Percentiles rank a stretch among this genome's conserved stretches.
Conservation (phyloP, 2,329 filamentous ascomycete species). For the Cytospora schulzeri region DNA sequence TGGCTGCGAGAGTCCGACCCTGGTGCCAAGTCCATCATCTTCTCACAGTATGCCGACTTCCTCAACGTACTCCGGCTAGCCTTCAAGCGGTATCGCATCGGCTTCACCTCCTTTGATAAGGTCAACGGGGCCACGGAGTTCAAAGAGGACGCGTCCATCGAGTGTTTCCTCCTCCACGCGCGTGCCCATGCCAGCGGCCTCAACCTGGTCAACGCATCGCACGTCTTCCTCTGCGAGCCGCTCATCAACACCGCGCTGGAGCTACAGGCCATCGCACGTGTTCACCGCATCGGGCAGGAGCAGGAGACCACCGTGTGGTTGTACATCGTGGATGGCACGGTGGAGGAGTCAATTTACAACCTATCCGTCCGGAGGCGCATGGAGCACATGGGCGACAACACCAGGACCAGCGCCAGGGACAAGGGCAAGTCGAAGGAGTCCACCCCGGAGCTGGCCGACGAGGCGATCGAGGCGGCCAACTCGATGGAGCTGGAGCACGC, state of each 20-base stretch:
- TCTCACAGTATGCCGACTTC: slow-evolving; percentile 83
- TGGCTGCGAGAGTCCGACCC: slow-evolving; percentile 85
- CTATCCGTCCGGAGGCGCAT: slow-evolving; percentile 79
- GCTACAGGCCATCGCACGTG: slow-evolving; percentile 90
- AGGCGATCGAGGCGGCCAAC: slow-evolving; percentile 78
- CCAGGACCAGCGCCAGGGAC: slow-evolving; percentile 35
- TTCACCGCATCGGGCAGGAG: slow-evolving; percentile 90
- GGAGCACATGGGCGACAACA: slow-evolving; percentile 64
- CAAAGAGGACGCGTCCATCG: slow-evolving; percentile 70
- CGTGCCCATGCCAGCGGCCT: slow-evolving; percentile 86
- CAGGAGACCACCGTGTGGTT: slow-evolving; percentile 92
- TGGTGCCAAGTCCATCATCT: slow-evolving; percentile 89
- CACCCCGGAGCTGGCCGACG: slow-evolving; percentile 52
- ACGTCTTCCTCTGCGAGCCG: slow-evolving; percentile 94
- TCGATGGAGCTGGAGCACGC: slow-evolving; percentile 79
- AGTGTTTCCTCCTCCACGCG: slow-evolving; percentile 88
- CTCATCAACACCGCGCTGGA: slow-evolving; percentile 92
- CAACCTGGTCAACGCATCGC: slow-evolving; percentile 88
- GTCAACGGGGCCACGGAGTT: slow-evolving; percentile 73
- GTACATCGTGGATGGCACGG: slow-evolving; percentile 86
- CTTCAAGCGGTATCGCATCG: slow-evolving; percentile 72
- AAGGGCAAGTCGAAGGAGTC: slow-evolving; percentile 35
- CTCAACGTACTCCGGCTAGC: slow-evolving; percentile 72
- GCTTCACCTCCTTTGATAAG: slow-evolving; percentile 69
- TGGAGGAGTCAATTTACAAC: slow-evolving; percentile 90